A percentile compares a stretch with the other conserved stretches of the same genome.
phyloP scores from a whole-genome alignment of 805 yeast genomes.

The Wickerhamomyces alni region DNA sequence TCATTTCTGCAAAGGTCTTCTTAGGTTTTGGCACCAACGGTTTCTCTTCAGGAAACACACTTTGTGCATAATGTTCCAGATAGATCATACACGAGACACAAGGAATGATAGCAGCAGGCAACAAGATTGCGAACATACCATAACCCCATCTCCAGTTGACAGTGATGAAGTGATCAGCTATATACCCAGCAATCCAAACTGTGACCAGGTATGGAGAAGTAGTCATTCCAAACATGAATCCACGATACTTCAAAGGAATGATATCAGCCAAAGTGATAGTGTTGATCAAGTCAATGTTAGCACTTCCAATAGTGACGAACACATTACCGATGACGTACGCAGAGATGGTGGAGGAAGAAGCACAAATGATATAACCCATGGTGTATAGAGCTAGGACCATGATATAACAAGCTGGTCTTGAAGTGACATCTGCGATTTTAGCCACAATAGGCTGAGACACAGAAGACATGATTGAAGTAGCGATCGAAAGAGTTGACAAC shows the following conservation, averaged over 20 bases:
- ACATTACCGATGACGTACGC: slow-evolving; percentile 32
- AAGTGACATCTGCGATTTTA: slow-evolving; percentile 34
- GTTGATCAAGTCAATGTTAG: slow-evolving; percentile 31
- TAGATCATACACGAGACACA: slow-evolving; percentile 27
- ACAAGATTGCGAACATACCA: slow-evolving; percentile 42
- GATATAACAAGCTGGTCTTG: slow-evolving; percentile 33
- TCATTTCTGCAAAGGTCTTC: not conserved
- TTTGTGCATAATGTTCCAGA: slow-evolving; percentile 26
- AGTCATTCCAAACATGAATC: slow-evolving; percentile 29
- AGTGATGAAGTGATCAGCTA: slow-evolving; percentile 26
- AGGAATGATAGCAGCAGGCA: slow-evolving; percentile 35
- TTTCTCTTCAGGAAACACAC: not conserved
- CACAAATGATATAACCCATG: slow-evolving; percentile 31
- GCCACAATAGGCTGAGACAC: slow-evolving; percentile 34
- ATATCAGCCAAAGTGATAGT: slow-evolving; percentile 32
- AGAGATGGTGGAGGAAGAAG: slow-evolving; percentile 29
- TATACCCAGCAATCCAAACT: slow-evolving; percentile 38
- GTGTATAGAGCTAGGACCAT: slow-evolving; percentile 26
- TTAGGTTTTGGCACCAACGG: not conserved
- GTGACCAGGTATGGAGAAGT: slow-evolving; percentile 35
- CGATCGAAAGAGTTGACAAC: slow-evolving; percentile 33
- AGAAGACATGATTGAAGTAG: slow-evolving; percentile 32
- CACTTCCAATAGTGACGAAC: slow-evolving; percentile 31
- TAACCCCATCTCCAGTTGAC: slow-evolving; percentile 49
- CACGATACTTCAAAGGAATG: slow-evolving; percentile 34